Conservation (phyloP, 1,139 yeast genomes). For the Zygosaccharomyces pseudobailii region DNA sequence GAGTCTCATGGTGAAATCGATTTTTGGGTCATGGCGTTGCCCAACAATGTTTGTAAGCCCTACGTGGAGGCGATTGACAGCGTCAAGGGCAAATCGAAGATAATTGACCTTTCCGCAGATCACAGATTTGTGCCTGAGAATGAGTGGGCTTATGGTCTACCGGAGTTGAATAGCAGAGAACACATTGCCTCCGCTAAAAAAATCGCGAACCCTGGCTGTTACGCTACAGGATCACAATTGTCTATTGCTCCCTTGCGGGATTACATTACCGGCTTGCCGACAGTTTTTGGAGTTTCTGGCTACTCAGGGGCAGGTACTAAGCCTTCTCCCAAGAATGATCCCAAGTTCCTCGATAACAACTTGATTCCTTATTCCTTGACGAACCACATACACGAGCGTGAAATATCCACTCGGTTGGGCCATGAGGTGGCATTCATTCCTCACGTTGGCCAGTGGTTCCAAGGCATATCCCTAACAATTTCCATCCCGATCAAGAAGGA, state of each 20-base stretch:
- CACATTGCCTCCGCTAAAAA: slow-evolving; percentile 68
- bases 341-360: slow-evolving; percentile 67
- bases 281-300: slow-evolving; percentile 93
- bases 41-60: slow-evolving; percentile 96
- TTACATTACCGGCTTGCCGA: slow-evolving; percentile 63
- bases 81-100: slow-evolving; percentile 60
- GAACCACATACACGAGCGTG: slow-evolving; percentile 94
- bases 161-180: slow-evolving; percentile 65
- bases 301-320: slow-evolving; percentile 99
- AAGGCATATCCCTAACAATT: slow-evolving; percentile 90
- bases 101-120: slow-evolving; percentile 91
- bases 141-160: slow-evolving; percentile 91
- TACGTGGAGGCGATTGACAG: slow-evolving; percentile 90
- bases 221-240: slow-evolving; percentile 94
- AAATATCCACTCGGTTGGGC: slow-evolving; percentile 77
- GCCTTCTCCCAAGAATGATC: slow-evolving; percentile 93
- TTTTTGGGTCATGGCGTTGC: slow-evolving; percentile 98
- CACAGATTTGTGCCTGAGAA: slow-evolving; percentile 86
- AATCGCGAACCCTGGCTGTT: slow-evolving; percentile 97
- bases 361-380: slow-evolving; percentile 93
- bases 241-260: slow-evolving; percentile 81
- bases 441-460: slow-evolving; percentile 99
- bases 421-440: slow-evolving; percentile 84
- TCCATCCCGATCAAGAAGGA: slow-evolving; percentile 76
- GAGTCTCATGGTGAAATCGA: slow-evolving; percentile 79